Evolutionary conservation across 768 basidiomycete genomes (phyloP).

Genomic region (Tylopilus rubrobrunneus): DNA sequence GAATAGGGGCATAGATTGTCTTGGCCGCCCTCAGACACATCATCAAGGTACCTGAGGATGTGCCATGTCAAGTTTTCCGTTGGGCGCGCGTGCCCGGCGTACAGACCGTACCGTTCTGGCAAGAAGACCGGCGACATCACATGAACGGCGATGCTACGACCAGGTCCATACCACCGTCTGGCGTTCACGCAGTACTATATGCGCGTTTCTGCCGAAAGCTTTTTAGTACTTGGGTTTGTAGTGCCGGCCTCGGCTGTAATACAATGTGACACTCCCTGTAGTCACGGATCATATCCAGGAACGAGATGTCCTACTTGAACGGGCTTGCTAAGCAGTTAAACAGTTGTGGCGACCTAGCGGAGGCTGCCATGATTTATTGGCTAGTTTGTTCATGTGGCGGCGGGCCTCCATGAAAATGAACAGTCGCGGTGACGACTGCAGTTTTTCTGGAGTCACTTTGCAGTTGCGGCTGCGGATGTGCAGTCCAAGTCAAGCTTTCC

Average conservation of each 20-base stretch:
- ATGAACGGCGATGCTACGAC: too few species aligned
- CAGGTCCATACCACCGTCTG: too few species aligned
- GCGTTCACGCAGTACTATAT: too few species aligned
- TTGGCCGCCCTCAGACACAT: neutral
- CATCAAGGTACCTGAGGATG: conserved; percentile 5
- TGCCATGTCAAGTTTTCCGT: neutral
- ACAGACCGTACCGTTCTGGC: neutral
- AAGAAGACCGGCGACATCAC: conserved; percentile 2
- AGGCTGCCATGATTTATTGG: neutral
- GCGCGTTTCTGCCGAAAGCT: neutral
- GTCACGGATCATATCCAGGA: conserved; percentile 18
- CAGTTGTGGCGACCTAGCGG: neutral
- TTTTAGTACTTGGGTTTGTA: too few species aligned
- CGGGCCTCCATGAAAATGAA: conserved; percentile 3
- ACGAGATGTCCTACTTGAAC: neutral
- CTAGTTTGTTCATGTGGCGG: neutral
- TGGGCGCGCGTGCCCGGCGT: neutral
- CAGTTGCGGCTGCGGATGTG: neutral
- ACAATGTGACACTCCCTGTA: neutral
- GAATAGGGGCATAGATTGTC: conserved; percentile 1
- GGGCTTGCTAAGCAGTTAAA: too few species aligned
- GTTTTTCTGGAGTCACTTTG: neutral
- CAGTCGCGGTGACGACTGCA: conserved; percentile 1
- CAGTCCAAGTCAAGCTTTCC: conserved; percentile 1
- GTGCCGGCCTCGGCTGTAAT: neutral